phyloP scores from a whole-genome alignment of 495 filamentous ascomycete species.

The Podospora pseudoanserina region DNA sequence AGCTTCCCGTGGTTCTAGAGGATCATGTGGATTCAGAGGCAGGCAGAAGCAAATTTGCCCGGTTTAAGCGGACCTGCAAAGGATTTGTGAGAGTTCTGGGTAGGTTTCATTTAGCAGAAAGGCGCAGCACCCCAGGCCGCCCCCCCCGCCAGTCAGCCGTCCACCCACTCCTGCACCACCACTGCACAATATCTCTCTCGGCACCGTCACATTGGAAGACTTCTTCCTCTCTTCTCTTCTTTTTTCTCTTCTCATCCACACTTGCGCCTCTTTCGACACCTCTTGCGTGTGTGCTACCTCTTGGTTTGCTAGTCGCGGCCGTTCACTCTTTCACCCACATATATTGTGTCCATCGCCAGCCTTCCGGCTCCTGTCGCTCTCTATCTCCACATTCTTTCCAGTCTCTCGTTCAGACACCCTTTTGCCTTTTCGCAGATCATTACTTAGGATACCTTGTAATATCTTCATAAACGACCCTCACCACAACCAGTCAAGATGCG shows the following conservation, averaged over 20 bases:
- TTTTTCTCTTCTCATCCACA: constrained; percentile 20
- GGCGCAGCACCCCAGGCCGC: not conserved
- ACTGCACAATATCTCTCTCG: not conserved
- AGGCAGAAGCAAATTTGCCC: not conserved
- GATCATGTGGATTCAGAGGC: not conserved
- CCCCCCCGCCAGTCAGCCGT: not conserved
- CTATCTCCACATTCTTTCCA: constrained; percentile 13
- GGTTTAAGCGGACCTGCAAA: constrained; percentile 1
- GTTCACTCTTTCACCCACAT: constrained; percentile 15
- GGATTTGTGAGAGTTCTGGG: constrained; percentile 1
- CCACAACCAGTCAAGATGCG: constrained; percentile 39
- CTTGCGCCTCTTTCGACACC: constrained; percentile 10
- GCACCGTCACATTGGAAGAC: constrained; percentile 5
- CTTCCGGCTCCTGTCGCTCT: constrained; percentile 11
- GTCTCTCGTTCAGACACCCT: constrained; percentile 14
- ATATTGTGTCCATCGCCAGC: constrained; percentile 6
- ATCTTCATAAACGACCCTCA: constrained; percentile 2
- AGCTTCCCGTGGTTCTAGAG: not conserved
- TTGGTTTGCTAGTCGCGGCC: constrained; percentile 11
- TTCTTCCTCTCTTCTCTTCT: constrained; percentile 13
- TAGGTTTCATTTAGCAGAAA: constrained; percentile 4
- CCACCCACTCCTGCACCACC: not conserved
- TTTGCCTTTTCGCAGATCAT: not conserved
- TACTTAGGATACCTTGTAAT: constrained; percentile 6
- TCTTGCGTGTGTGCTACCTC: constrained; percentile 2